Percentiles rank a stretch among this genome's conserved stretches.
These are phyloP conservation scores for Rubia tinctorum DNA, from an alignment of 305 asterid genomes.

Conservation along the genomic window DNA sequence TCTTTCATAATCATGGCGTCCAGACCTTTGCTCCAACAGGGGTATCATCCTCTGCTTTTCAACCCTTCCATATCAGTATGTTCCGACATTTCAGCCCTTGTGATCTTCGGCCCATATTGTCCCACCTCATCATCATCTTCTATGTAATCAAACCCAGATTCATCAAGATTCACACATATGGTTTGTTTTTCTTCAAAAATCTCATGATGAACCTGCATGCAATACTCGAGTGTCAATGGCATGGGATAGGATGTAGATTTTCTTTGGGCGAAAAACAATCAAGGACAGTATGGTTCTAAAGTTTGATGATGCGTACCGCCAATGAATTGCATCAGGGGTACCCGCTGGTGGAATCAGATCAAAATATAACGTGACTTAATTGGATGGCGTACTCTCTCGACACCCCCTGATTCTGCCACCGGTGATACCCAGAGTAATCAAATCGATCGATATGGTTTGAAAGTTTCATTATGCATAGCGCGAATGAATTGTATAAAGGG, in stretches of 20 bases:
- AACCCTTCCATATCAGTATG: slow-evolving; percentile 16
- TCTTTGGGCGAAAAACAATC: neutral
- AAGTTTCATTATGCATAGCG: too few relatives aligned
- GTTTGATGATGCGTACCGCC: neutral
- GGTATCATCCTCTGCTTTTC: slow-evolving; percentile 22
- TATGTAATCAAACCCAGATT: neutral
- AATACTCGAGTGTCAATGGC: slow-evolving; percentile 1
- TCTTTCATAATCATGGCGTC: slow-evolving; percentile 17
- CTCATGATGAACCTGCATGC: neutral
- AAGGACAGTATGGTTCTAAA: neutral
- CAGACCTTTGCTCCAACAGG: slow-evolving; percentile 16
- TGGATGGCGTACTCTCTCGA: too few relatives aligned
- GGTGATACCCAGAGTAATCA: too few relatives aligned
- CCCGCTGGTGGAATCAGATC: too few relatives aligned
- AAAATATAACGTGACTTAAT: too few relatives aligned
- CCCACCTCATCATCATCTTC: slow-evolving; percentile 16
- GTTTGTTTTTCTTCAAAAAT: neutral
- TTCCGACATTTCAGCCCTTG: slow-evolving; percentile 4
- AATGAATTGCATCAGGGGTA: too few relatives aligned
- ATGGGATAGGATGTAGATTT: neutral
- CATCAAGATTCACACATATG: neutral
- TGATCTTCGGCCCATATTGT: slow-evolving; percentile 24
- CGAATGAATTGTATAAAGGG: too few relatives aligned
- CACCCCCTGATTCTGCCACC: too few relatives aligned
- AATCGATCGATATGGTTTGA: too few relatives aligned